Base-by-base conservation (phyloP, 192 early-diverging fungal genomes). In the Umbelopsis isabellina region DNA sequence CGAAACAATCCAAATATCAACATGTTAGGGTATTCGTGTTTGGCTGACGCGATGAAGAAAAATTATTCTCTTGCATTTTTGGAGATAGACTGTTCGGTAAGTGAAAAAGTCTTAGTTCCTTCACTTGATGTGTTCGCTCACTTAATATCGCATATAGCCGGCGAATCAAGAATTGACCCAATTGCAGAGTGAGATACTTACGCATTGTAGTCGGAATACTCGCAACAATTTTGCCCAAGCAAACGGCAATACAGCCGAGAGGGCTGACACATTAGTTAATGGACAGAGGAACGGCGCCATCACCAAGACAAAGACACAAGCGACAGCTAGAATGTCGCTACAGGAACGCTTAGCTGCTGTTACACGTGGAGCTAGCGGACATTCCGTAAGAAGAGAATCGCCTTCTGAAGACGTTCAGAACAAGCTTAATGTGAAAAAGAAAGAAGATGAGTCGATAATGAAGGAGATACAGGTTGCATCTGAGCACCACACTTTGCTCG, bases 331-430 rank as follows among this genome's bases (percentile, higher is more conserved):
- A 50, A 35, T 80, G 22, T 58, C 79, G 16, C 66, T 80, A 20
- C 74, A 80, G 64, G 79, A 80, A 20, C 37, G 79, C n/a, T 69
- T 80, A 41, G 75, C 70, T 8, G 79, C 79, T 6, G 79, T 76
- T 15, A 80, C 72, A 20, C 65, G 46, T 4, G 55, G 61, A 25
- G 49, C 65, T 15, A 64, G 6, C 25, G n/a, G 44, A 21, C 20
- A 18, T 22, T 25, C 5, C 23, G 46, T 22, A 0, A 37, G 22
- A 0, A 37, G 22, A 20, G 46, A 27, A 44, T 45, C 35, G 7
- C 18, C 46, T 48, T 30, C 55, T 74, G 25, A 45, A 27, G 66
- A 49, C 8, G 46, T 35, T 11, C 22, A 21, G 30, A 46, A 53
- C 11, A 46, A 27, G 2, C 22, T 35, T 21, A 30, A 47, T 16